Evolutionary conservation across 345 rosid genomes (phyloP), one percentile per base, ranked within the genome.

Genomic region (Gossypium thurberi): DNA sequence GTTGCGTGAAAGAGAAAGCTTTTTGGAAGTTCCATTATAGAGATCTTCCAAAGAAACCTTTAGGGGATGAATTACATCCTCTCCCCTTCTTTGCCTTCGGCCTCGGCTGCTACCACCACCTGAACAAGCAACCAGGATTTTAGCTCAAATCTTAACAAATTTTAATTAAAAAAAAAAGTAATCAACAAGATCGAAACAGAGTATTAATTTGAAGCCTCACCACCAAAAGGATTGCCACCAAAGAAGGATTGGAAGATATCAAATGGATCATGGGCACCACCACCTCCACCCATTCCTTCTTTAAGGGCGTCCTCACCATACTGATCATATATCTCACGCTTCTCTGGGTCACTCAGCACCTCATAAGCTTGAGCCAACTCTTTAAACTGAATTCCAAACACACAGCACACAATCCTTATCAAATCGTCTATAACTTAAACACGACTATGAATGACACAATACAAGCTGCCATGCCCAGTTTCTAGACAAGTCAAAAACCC

Each of bases 91-190:
- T 58, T 58, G 63, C 2, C 63, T 58, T 11, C 63, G 63, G 40
- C 63, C 63, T 58, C 63, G 37, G 40, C 40, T 58, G 63, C 63
- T 58, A 10, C 63, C 63, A 25, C 63, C 37, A 25, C 77, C 85
- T 83, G 42, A 18, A 21, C 10, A 55, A 14, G 69, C 61, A 67
- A 5, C 46, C 10, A 12, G 8, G 37, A 15, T 33, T 51, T 28
- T 14, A 75, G 53, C 44, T 72, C 40, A 13, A 40, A 59, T 12
- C 15, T 33, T 33, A 33, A 5, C 7, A 33, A 33, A 33, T 33
- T 33, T 33, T 4, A 33, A 4, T 33, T 0, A 3, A 4, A 4
- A 7, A 60, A 10, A 9, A 28, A 0, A 6, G 10, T 28, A 60
- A 28, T 14, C 65, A 51, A 10, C 10, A 3, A 17, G 1, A 47